Evolutionary conservation across 1,284 basidiomycete genomes (phyloP), one percentile per base, ranked within the genome.

Genomic region (Apiotrichum gamsii): DNA sequence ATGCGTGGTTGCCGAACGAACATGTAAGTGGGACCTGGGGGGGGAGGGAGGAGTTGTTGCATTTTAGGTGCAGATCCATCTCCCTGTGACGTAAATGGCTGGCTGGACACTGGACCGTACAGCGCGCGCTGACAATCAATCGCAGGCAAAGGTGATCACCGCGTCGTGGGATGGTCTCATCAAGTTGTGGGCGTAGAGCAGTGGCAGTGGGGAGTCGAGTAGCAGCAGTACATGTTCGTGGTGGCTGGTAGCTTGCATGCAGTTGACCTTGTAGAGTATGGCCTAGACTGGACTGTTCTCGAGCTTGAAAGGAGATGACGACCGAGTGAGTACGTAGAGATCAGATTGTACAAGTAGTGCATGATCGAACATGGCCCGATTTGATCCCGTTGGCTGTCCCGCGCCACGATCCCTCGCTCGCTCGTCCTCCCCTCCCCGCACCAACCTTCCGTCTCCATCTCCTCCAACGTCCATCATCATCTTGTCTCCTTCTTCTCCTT

Each of bases 1-100:
- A 98, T 65, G 89, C 87, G 62, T 99, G 95, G 95, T 74, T 99
- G 58, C 94, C 94, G 43, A 93, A 98, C 69, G 95, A 99, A 72
- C 84, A 87, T 49, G 91, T 93, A 67, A 74, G 89, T 81, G 38
- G 16, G n/a, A n/a, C n/a, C n/a, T n/a, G n/a, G n/a, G n/a, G n/a
- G n/a, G n/a, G n/a, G n/a, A n/a, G n/a, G n/a, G n/a, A n/a, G n/a
- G n/a, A n/a, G n/a, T n/a, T n/a, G n/a, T n/a, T n/a, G n/a, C n/a
- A n/a, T n/a, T n/a, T n/a, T n/a, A n/a, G n/a, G n/a, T n/a, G n/a
- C n/a, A n/a, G n/a, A n/a, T n/a, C n/a, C n/a, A n/a, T n/a, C n/a
- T n/a, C n/a, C n/a, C 34, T 38, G 32, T 43, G 47, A 19, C 55
- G 58, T 50, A 61, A 45, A 31, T 43, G 28, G 39, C 28, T 34